Evolutionary conservation across 176 grass and related monocot genomes (phyloP).

Genomic region (Dendrocalamus sinicus): DNA sequence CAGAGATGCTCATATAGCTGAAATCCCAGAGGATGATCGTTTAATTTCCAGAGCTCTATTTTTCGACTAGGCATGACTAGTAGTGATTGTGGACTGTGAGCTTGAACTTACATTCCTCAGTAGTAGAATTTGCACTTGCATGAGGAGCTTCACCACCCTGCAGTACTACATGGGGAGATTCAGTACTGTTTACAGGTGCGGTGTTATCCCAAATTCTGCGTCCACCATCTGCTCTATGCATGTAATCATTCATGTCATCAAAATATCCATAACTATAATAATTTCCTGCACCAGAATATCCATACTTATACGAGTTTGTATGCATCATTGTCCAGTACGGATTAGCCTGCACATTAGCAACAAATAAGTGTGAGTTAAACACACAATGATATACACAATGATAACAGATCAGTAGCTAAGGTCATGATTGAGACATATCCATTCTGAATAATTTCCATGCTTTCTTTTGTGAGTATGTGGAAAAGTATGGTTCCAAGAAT

Average conservation of each 20-base stretch:
- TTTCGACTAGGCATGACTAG: background rate
- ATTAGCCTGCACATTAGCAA: constrained; percentile 59
- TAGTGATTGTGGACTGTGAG: no score
- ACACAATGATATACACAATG: no score
- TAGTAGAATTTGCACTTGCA: constrained; percentile 28
- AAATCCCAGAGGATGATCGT: background rate
- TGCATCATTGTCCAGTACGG: constrained; percentile 95
- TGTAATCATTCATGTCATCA: no score
- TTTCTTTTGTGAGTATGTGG: background rate
- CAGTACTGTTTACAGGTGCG: no score
- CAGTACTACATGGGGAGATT: background rate
- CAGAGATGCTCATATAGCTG: constrained; percentile 13
- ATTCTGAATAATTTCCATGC: constrained; percentile 15
- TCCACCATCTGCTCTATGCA: no score
- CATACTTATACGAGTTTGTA: constrained; percentile 90
- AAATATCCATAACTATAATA: constrained; percentile 66
- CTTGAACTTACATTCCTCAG: constrained; percentile 80
- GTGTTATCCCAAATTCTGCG: no score
- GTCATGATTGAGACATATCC: background rate
- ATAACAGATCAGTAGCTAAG: background rate
- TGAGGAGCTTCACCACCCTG: no score
- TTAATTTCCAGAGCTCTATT: constrained; percentile 31
- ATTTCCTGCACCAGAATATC: constrained; percentile 71
- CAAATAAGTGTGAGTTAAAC: constrained; percentile 30
- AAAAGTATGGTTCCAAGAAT: background rate